Evolutionary conservation across 2,329 filamentous ascomycete species (phyloP).

Genomic region (Colletotrichum tropicale): DNA sequence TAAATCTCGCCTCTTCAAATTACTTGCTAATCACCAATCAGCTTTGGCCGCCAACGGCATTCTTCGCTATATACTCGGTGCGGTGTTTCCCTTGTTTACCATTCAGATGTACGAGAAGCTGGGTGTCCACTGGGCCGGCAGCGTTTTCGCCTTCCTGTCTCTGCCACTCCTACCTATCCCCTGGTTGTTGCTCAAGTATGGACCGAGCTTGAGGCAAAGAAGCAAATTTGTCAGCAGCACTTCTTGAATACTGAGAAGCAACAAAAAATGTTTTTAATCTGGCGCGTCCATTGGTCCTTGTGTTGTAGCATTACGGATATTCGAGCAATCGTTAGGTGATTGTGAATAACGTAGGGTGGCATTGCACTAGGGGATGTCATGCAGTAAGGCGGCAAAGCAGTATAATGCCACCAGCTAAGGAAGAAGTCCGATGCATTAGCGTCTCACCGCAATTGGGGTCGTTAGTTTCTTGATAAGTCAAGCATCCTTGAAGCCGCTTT

Average conservation of each 20-base stretch:
- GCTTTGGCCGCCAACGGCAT: slow-evolving; percentile 46
- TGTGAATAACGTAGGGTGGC: too few species aligned
- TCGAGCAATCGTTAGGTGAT: too few species aligned
- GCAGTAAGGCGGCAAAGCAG: too few species aligned
- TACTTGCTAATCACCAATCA: neutral
- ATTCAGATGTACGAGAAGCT: slow-evolving; percentile 40
- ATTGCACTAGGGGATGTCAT: too few species aligned
- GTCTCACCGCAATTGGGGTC: too few species aligned
- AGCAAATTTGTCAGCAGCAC: neutral
- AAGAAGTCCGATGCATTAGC: too few species aligned
- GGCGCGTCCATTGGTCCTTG: too few species aligned
- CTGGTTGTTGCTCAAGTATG: slow-evolving; percentile 21
- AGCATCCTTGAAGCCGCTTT: too few species aligned
- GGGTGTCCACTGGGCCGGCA: slow-evolving; percentile 38
- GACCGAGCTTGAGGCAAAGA: neutral
- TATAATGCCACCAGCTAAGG: too few species aligned
- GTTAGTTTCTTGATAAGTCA: too few species aligned
- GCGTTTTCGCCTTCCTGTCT: slow-evolving; percentile 23
- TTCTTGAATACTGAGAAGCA: neutral
- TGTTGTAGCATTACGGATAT: too few species aligned
- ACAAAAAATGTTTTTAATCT: too few species aligned
- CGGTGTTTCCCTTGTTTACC: slow-evolving; percentile 48
- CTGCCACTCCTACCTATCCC: slow-evolving; percentile 22
- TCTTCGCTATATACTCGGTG: slow-evolving; percentile 43
- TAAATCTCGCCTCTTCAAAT: fast-evolving